Percentiles rank a stretch among this genome's conserved stretches.
Conservation (phyloP, 2,329 filamentous ascomycete genomes). For the Dothideomycetes sp. region DNA sequence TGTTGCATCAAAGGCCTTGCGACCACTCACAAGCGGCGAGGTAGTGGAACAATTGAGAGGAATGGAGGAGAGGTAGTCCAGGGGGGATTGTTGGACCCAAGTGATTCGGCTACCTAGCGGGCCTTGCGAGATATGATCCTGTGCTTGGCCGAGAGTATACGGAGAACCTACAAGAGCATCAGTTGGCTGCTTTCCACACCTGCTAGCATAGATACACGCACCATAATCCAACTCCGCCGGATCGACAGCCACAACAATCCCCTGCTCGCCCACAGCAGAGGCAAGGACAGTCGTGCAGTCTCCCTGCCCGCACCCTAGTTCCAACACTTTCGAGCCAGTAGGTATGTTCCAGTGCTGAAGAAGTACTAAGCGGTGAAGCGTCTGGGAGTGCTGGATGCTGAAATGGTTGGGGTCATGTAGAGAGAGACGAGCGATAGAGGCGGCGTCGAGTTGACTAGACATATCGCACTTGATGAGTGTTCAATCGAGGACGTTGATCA, state of each 20-base stretch:
- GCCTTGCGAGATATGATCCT: slow-evolving; percentile 34
- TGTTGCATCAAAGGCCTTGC: slow-evolving; percentile 33
- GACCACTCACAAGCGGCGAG: not conserved
- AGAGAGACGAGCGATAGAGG: not conserved
- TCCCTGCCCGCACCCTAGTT: slow-evolving; percentile 53
- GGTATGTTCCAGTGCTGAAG: slow-evolving; percentile 1
- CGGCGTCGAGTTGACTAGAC: not conserved
- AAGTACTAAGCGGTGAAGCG: not conserved
- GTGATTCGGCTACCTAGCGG: slow-evolving; percentile 35
- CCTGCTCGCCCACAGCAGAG: slow-evolving; percentile 35
- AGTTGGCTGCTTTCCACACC: no score
- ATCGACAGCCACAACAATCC: slow-evolving; percentile 44
- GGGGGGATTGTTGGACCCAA: slow-evolving; percentile 34
- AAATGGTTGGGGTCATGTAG: slow-evolving; percentile 2
- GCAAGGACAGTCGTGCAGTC: slow-evolving; percentile 48
- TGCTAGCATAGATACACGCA: no score
- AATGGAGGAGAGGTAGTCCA: slow-evolving; percentile 28
- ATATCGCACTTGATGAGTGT: slow-evolving; percentile 3
- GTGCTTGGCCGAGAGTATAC: slow-evolving; percentile 42
- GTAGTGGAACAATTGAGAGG: slow-evolving; percentile 7
- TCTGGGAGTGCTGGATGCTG: not conserved
- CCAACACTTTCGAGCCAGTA: slow-evolving; percentile 28
- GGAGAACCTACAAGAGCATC: slow-evolving; percentile 30
- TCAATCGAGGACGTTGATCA: no score
- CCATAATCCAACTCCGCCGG: slow-evolving; percentile 43